Base-by-base conservation (phyloP, 163 green algal genomes). In the Chloromonas sp. region DNA sequence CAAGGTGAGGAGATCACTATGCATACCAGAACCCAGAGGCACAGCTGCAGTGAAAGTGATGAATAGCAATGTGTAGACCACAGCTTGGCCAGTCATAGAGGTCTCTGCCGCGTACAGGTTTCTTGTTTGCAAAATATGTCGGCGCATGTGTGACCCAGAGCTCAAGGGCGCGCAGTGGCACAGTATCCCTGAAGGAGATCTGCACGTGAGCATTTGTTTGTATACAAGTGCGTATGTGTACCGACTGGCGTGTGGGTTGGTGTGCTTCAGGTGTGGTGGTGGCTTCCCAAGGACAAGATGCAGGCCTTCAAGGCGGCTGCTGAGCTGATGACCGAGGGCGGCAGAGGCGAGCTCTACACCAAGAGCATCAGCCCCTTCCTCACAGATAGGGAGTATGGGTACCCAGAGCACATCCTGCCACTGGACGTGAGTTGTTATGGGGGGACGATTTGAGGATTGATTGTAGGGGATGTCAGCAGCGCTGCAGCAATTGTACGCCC, bases 341-440 rank as follows among this genome's bases (percentile, higher is more conserved):
- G 81, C 57, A 57, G 81, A 8, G n/a, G 71, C 1, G 85, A 88
- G 81, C 81, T 88, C 66, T 88, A 88, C 85, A 88, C 85, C 85
- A 88, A 88, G 81, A 62, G 61, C 11, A 83, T 88, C 58, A 79
- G 79, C 58, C 85, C 85, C 11, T 88, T 88, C 70, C 58, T 83
- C 2, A 14, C 77, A 8, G 81, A 88, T 70, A 80, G 84, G 1
- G 81, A 81, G 70, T 3, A 82, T 36, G 1, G 62, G 2, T 61
- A 61, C 1, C 60, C 74, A 0, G 74, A 88, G 81, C 85, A 85
- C 36, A 58, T 66, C 0, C n/a, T 88, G 81, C 81, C 85, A 0
- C 81, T 88, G 8, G 61, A 84, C 36, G 81, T 84, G 81, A 11
- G 81, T 70, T 36, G 36, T 36, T 36, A 14, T 36, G 2, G 3